These are phyloP conservation scores for Heliamphora pulchella DNA, from an alignment of 179 eudicot species.

Conservation along the genomic window DNA sequence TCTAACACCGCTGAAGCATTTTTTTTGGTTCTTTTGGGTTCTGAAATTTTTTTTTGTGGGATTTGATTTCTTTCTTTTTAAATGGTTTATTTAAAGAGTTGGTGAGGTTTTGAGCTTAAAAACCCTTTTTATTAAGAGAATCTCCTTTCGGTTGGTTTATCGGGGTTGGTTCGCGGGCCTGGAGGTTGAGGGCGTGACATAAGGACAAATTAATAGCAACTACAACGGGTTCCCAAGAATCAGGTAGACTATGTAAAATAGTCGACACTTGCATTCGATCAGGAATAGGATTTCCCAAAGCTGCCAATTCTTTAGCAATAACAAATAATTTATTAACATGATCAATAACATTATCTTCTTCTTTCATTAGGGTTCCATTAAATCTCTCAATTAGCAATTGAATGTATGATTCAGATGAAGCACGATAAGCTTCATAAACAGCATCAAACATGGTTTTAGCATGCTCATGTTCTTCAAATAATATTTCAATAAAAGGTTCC, in stretches of 20 bases:
- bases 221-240: not conserved
- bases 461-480: constrained; percentile 1
- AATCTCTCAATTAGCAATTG: not conserved
- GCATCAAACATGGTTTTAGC: not conserved
- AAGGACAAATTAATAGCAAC: not conserved
- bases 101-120: no score
- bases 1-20: no score
- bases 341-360: not conserved
- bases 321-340: not conserved
- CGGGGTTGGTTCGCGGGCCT: no score
- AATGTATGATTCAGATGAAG: not conserved
- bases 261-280: not conserved
- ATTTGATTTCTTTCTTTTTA: no score
- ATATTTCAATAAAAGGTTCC: not conserved
- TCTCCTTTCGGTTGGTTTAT: not conserved
- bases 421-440: not conserved
- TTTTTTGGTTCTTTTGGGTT: no score
- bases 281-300: not conserved
- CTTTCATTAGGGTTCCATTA: not conserved
- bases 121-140: no score
- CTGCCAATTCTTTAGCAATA: not conserved
- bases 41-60: no score
- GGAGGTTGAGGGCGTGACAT: not conserved
- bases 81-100: no score
- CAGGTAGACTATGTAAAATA: not conserved